Conservation (phyloP, 2,329 filamentous ascomycete species). For the Cercospora sp. region DNA sequence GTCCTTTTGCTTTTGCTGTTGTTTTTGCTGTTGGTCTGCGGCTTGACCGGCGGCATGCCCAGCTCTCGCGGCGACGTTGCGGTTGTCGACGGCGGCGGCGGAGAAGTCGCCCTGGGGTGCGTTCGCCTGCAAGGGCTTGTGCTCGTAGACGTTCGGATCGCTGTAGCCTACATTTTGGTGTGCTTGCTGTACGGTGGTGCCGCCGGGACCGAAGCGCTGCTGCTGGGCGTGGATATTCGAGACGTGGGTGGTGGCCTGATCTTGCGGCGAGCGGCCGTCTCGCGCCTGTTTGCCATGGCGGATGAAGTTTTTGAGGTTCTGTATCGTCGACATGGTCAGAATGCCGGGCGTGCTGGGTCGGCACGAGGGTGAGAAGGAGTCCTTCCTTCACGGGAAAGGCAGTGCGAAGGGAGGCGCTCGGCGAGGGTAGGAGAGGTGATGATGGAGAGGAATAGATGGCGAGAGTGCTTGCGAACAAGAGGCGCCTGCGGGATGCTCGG, state of each 20-base stretch:
- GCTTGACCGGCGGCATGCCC: slow-evolving; percentile 65
- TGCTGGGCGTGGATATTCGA: slow-evolving; percentile 65
- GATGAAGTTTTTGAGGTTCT: slow-evolving; percentile 97
- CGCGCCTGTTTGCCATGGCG: slow-evolving; percentile 96
- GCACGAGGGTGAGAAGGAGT: not conserved
- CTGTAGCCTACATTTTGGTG: slow-evolving; percentile 52
- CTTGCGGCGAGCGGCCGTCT: slow-evolving; percentile 59
- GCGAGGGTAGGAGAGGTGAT: not conserved
- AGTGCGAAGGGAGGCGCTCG: not conserved
- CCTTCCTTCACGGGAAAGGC: not conserved
- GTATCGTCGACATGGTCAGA: slow-evolving; percentile 68
- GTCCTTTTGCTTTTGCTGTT: slow-evolving; percentile 48
- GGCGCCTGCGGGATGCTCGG: not conserved
- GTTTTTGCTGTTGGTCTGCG: slow-evolving; percentile 62
- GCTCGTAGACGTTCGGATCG: slow-evolving; percentile 63
- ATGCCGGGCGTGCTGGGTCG: not conserved
- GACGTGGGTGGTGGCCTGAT: slow-evolving; percentile 63
- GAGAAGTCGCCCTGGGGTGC: slow-evolving; percentile 60
- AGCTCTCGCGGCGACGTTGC: slow-evolving; percentile 68
- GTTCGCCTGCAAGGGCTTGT: slow-evolving; percentile 53
- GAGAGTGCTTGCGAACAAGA: not conserved
- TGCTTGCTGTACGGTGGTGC: slow-evolving; percentile 39
- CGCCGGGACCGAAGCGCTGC: slow-evolving; percentile 53
- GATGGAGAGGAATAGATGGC: not conserved
- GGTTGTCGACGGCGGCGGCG: slow-evolving; percentile 60